Conservation (phyloP, 2,329 filamentous ascomycete genomes). For the Penicillium sp. region DNA sequence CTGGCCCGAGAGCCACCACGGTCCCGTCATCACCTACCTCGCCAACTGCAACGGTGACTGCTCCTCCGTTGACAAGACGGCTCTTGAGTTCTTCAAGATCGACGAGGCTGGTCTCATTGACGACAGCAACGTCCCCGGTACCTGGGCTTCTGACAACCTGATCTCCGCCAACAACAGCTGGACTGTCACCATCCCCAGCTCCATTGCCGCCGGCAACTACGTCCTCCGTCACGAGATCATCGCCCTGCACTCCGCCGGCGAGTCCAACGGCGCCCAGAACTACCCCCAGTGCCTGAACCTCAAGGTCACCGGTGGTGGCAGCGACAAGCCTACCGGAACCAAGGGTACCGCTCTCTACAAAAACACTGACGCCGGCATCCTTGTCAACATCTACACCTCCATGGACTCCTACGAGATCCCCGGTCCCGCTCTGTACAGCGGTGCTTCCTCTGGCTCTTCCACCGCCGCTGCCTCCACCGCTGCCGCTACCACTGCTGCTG, state of each 20-base stretch:
- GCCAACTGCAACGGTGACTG: constrained; percentile 62
- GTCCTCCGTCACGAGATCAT: constrained; percentile 59
- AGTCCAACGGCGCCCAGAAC: constrained; percentile 53
- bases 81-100: constrained; percentile 66
- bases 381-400: constrained; percentile 60
- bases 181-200: constrained; percentile 50
- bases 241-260: constrained; percentile 51
- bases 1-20: constrained; percentile 67
- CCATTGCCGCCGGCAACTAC: constrained; percentile 54
- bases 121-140: constrained; percentile 45
- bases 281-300: constrained; percentile 63
- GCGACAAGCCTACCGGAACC: constrained; percentile 49
- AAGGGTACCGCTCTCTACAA: constrained; percentile 59
- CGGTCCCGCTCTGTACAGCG: constrained; percentile 46
- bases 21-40: constrained; percentile 65
- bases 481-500: constrained; percentile 7
- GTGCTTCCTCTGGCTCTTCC: constrained; percentile 23
- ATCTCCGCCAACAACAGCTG: constrained; percentile 55
- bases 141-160: constrained; percentile 59
- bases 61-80: constrained; percentile 53
- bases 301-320: constrained; percentile 58
- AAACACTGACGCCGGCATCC: constrained; percentile 58
- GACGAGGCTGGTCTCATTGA: constrained; percentile 56
- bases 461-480: constrained; percentile 13
- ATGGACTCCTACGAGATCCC: constrained; percentile 53